Evolutionary conservation across 2,329 filamentous ascomycete species (phyloP), one percentile per base, ranked within the genome.

Genomic region (Pseudogymnoascus sp.): DNA sequence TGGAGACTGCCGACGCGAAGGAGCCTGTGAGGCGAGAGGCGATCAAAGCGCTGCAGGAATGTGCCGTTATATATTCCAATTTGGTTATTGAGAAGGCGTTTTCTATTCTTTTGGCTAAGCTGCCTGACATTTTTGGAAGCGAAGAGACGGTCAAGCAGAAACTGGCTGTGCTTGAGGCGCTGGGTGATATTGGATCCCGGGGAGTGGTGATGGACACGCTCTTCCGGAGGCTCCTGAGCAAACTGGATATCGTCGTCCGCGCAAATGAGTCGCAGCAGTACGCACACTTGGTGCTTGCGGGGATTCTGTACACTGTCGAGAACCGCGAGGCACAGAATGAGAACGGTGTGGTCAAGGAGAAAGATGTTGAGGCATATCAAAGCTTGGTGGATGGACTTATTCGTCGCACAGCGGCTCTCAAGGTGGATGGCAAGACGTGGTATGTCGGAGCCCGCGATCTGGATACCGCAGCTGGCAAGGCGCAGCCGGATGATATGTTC

Each of bases 61-160:
- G 72, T 19, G 68, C 69, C 6, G 50, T 65, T 6, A 62, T 56
- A 14, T 64, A 73, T 47, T 66, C 68, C 2, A 59, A 62, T 2
- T 61, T 65, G 5, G 72, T 71, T 59, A 42, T 59, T 29, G 64
- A 69, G 6, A 66, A 68, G 11, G 71, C 68, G 0, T 61, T 73
- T 1, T 61, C 67, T 1, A 65, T 64, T 3, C 68, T 73, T n/a
- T 61, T 70, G 21, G 62, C 63, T 5, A 66, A 62, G 16, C 62
- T 74, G 2, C 71, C 72, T 3, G 60, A 66, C 10, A 50, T 44
- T 5, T 14, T 71, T 1, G 61, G 56, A 6, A 53, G 62, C 4
- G 33, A 29, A 14, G 53, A 59, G 4, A 37, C 62, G 16, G 33
- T 56, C 10, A 35, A 47, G 38, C 37, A 38, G 14, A 64, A 68